A percentile compares a stretch with the other conserved stretches of the same genome.
Conservation (phyloP, 805 yeast genomes). For the Zygosaccharomyces pseudorouxii region DNA sequence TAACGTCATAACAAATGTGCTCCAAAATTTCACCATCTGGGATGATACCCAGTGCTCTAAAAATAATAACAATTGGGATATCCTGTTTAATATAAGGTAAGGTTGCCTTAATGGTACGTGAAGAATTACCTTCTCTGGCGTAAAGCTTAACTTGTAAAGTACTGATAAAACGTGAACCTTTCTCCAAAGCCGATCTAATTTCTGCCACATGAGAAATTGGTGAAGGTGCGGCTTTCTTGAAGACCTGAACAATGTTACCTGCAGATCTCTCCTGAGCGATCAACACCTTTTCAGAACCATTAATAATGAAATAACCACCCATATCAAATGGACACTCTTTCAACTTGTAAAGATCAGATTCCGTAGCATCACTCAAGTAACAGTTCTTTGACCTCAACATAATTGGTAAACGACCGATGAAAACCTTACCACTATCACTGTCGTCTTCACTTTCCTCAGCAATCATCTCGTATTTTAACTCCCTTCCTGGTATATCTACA, state of each 20-base stretch:
- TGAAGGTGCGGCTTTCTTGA: constrained; percentile 95
- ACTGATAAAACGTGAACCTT: constrained; percentile 92
- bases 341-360: constrained; percentile 88
- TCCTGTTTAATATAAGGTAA: constrained; percentile 95
- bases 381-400: constrained; percentile 97
- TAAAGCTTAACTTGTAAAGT: constrained; percentile 90
- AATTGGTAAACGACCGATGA: constrained; percentile 95
- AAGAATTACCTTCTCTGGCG: constrained; percentile 69
- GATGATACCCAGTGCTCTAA: constrained; percentile 96
- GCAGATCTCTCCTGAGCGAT: constrained; percentile 99
- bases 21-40: constrained; percentile 99
- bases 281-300: constrained; percentile 96
- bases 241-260: constrained; percentile 97
- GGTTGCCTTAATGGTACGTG: constrained; percentile 90
- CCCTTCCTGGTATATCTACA: constrained; percentile 62
- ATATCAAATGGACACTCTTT: constrained; percentile 99
- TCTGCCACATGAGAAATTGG: constrained; percentile 96
- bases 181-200: constrained; percentile 92
- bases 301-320: constrained; percentile 98
- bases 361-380: constrained; percentile 82
- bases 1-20: constrained; percentile 95
- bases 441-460: constrained; percentile 51
- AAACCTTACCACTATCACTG: constrained; percentile 78
- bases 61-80: constrained; percentile 93
- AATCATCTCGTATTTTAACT: constrained; percentile 52